phyloP scores from a whole-genome alignment of 257 asterid species.

The Verbascum thapsus region DNA sequence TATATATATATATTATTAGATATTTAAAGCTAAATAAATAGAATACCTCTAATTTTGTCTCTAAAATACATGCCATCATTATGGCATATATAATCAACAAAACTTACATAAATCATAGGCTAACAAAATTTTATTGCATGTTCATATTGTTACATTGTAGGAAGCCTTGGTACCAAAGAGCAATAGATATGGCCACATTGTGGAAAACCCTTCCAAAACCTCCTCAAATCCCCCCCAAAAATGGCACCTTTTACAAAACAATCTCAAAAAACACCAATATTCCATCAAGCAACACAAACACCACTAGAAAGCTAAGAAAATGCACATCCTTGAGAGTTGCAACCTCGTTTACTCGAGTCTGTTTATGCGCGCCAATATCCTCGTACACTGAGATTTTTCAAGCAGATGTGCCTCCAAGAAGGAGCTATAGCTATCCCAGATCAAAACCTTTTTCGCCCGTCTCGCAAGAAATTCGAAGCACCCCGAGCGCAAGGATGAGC shows the following conservation, averaged over 20 bases:
- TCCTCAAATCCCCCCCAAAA: slow-evolving; percentile 45
- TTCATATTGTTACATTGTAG: slow-evolving; percentile 34
- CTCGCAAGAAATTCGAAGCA: slow-evolving; percentile 44
- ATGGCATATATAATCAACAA: no score
- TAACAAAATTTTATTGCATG: neutral
- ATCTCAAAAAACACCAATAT: slow-evolving; percentile 48
- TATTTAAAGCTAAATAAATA: no score
- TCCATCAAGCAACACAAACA: slow-evolving; percentile 26
- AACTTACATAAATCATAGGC: no score
- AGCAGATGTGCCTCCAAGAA: slow-evolving; percentile 68
- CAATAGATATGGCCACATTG: slow-evolving; percentile 67
- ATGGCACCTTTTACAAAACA: slow-evolving; percentile 52
- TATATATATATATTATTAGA: no score
- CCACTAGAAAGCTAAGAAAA: slow-evolving; percentile 61
- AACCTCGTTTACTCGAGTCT: slow-evolving; percentile 74
- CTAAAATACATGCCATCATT: no score
- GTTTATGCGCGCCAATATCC: slow-evolving; percentile 82
- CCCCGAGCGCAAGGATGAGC: slow-evolving; percentile 70
- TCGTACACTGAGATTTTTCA: slow-evolving; percentile 78
- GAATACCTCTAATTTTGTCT: no score
- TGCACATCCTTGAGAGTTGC: slow-evolving; percentile 74
- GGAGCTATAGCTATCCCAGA: slow-evolving; percentile 75
- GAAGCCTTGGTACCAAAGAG: slow-evolving; percentile 95
- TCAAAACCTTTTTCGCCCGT: slow-evolving; percentile 38
- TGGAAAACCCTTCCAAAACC: slow-evolving; percentile 65